Conservation (phyloP, 306 rosid genomes). For the Vigna angularis region DNA sequence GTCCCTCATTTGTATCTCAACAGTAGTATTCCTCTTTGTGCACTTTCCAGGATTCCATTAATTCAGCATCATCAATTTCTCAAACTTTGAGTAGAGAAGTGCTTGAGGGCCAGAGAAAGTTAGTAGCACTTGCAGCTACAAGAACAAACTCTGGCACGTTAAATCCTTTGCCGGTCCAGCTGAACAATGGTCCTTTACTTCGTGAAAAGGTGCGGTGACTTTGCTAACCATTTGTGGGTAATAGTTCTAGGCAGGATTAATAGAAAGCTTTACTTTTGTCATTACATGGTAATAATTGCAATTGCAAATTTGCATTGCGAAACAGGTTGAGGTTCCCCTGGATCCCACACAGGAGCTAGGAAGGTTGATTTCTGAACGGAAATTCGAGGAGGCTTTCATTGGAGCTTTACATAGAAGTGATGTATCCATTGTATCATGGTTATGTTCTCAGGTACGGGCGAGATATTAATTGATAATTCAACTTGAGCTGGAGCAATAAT, state of each 20-base stretch:
- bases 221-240: slow-evolving; percentile 8
- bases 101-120: slow-evolving; percentile 90
- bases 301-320: slow-evolving; percentile 28
- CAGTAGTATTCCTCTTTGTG: slow-evolving; percentile 35
- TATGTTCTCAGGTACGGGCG: slow-evolving; percentile 83
- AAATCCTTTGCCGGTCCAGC: slow-evolving; percentile 74
- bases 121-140: slow-evolving; percentile 77
- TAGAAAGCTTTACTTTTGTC: slow-evolving; percentile 9
- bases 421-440: slow-evolving; percentile 91
- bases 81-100: slow-evolving; percentile 88
- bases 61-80: slow-evolving; percentile 78
- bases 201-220: slow-evolving; percentile 75
- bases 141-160: slow-evolving; percentile 71
- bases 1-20: slow-evolving; percentile 18
- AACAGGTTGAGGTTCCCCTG: slow-evolving; percentile 84
- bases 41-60: slow-evolving; percentile 80
- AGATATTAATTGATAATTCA: too few species aligned
- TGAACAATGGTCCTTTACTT: slow-evolving; percentile 81
- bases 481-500: not conserved
- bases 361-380: slow-evolving; percentile 77
- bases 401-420: slow-evolving; percentile 91
- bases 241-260: not conserved
- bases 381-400: slow-evolving; percentile 93
- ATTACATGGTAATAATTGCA: slow-evolving; percentile 14
- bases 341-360: slow-evolving; percentile 94